Evolutionary conservation across 495 filamentous ascomycete species (phyloP).

Genomic region (Bombardia bombarda): DNA sequence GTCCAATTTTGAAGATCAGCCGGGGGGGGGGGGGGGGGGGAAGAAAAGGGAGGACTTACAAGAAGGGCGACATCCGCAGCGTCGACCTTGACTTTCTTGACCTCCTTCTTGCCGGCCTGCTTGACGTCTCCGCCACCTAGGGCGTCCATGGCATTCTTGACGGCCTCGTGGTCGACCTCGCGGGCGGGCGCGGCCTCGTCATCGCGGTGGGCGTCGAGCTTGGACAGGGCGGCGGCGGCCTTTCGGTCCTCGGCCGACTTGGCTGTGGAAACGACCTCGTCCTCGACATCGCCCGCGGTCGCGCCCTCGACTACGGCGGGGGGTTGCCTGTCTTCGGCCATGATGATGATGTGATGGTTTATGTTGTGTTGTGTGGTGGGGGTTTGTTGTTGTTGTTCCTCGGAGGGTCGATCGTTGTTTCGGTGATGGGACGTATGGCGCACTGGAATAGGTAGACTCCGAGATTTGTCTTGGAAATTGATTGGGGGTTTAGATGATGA

Average conservation of each 20-base stretch:
- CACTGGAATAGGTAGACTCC: no score
- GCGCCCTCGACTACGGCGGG: slow-evolving; percentile 48
- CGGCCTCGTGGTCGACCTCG: slow-evolving; percentile 71
- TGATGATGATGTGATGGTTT: slow-evolving; percentile 15
- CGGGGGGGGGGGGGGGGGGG: neutral
- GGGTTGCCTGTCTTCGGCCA: slow-evolving; percentile 56
- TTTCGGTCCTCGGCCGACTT: slow-evolving; percentile 80
- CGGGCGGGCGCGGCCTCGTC: slow-evolving; percentile 45
- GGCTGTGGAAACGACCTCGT: slow-evolving; percentile 53
- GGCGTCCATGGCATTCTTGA: slow-evolving; percentile 74
- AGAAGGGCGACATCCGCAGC: slow-evolving; percentile 35
- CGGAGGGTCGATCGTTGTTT: no score
- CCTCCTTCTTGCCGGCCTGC: slow-evolving; percentile 23
- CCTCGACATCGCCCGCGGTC: slow-evolving; percentile 53
- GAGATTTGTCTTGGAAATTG: no score
- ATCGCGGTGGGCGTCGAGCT: slow-evolving; percentile 60
- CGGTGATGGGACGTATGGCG: no score
- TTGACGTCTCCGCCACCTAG: slow-evolving; percentile 39
- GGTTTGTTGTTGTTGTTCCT: neutral
- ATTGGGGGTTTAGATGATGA: no score
- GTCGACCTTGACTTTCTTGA: slow-evolving; percentile 45
- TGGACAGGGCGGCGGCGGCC: slow-evolving; percentile 75
- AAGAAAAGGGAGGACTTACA: slow-evolving; percentile 11
- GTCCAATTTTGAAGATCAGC: no score
- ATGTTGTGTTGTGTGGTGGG: neutral